Conservation (phyloP, 805 yeast species). For the Starmerella sp. region DNA sequence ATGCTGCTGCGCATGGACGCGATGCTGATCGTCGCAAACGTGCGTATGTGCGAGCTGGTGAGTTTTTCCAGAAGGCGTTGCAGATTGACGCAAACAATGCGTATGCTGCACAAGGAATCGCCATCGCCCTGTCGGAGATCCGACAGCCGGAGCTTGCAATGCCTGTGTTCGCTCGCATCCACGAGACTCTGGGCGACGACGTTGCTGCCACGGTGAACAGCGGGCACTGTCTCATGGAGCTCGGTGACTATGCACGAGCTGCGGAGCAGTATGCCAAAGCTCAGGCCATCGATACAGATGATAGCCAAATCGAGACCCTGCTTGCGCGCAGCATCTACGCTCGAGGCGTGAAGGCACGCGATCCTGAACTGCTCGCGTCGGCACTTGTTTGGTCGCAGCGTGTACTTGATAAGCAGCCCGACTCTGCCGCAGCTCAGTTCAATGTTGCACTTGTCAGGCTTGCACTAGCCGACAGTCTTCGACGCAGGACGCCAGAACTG, state of each 20-base stretch:
- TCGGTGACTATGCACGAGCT: conserved; percentile 72
- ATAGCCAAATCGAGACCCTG: neutral
- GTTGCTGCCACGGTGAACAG: conserved; percentile 71
- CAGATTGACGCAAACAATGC: conserved; percentile 75
- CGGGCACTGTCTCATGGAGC: conserved; percentile 77
- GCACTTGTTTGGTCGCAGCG: conserved; percentile 52
- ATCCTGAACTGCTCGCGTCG: conserved; percentile 37
- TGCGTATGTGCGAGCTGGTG: conserved; percentile 81
- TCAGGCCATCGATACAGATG: conserved; percentile 29
- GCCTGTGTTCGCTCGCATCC: conserved; percentile 74
- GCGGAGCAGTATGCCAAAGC: conserved; percentile 82
- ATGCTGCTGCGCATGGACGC: conserved; percentile 49
- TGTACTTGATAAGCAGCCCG: conserved; percentile 23
- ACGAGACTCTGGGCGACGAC: conserved; percentile 73
- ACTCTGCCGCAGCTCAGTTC: conserved; percentile 44
- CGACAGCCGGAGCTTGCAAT: conserved; percentile 58
- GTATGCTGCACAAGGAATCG: conserved; percentile 96
- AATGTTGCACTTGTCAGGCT: conserved; percentile 76
- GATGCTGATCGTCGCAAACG: conserved; percentile 51
- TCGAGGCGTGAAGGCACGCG: conserved; percentile 35
- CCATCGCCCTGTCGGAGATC: conserved; percentile 81
- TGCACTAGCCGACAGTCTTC: conserved; percentile 73
- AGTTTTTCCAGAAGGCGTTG: conserved; percentile 77
- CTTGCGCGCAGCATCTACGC: conserved; percentile 35
- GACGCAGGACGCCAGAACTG: conserved; percentile 47